These are phyloP conservation scores for Aspergillus ochraceus DNA, from an alignment of 2,329 filamentous ascomycete species.

Conservation along the genomic window DNA sequence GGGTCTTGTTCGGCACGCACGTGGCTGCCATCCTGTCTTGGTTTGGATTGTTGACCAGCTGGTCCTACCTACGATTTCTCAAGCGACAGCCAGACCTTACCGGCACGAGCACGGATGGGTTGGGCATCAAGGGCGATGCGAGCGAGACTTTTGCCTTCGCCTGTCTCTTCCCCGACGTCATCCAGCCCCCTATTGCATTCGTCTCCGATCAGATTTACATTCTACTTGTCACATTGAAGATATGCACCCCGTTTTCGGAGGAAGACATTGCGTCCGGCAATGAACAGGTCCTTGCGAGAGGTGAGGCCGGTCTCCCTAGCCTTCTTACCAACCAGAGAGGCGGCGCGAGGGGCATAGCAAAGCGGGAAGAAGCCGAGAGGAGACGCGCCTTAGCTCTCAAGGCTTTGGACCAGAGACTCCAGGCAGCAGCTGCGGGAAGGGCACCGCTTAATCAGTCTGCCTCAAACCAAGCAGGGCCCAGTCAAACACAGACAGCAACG, in stretches of 20 bases:
- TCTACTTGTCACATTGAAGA: constrained; percentile 68
- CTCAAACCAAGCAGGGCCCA: constrained; percentile 30
- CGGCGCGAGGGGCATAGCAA: constrained; percentile 55
- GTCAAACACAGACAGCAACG: constrained; percentile 53
- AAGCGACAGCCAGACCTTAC: constrained; percentile 63
- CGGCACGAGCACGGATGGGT: constrained; percentile 53
- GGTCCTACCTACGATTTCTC: constrained; percentile 96
- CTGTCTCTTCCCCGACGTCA: constrained; percentile 86
- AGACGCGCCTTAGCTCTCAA: constrained; percentile 85
- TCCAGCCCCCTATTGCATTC: constrained; percentile 74
- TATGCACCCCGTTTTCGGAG: constrained; percentile 83
- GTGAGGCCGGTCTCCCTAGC: constrained; percentile 61
- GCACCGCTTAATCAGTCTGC: constrained; percentile 39
- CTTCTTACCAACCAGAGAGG: constrained; percentile 54
- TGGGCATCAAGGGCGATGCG: constrained; percentile 77
- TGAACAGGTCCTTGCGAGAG: constrained; percentile 66
- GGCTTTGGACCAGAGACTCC: constrained; percentile 85
- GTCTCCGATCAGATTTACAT: constrained; percentile 75
- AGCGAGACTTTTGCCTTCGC: constrained; percentile 96
- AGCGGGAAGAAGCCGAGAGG: constrained; percentile 87
- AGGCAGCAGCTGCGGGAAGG: constrained; percentile 69
- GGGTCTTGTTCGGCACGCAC: constrained; percentile 65
- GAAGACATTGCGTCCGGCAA: constrained; percentile 75
- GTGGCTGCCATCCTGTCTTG: constrained; percentile 77
- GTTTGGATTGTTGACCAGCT: constrained; percentile 82